Base-by-base conservation (phyloP, 108 stramenopile species). In the Skeletonema potamos region DNA sequence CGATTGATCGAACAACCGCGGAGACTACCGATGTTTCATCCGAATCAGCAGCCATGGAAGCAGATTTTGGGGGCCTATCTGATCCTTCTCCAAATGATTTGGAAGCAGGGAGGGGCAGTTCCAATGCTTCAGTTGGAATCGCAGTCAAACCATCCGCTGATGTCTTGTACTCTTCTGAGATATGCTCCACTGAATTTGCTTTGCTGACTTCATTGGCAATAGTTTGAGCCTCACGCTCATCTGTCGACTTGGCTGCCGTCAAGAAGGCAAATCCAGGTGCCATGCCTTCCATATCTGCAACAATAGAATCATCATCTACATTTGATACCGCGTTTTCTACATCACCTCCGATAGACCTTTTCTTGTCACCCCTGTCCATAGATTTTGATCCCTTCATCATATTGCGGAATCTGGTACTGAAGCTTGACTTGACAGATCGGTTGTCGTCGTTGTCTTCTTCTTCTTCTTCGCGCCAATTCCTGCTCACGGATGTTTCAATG, bases 231-330 rank as follows among this genome's bases (percentile, higher is more conserved):
- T 58, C 64, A 17, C 71, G 41, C 9, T 39, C 55, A 17, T 67
- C 70, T n/a, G 60, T 46, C 15, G 5, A n/a, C 46, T 57, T 62
- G 56, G 80, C 48, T 15, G 73, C 54, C 28, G 57, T 61, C 28
- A 74, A 37, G 20, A 81, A 73, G 4, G 80, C 68, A 73, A 81
- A 81, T 30, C 80, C 80, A 10, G 80, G 80, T 57, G 63, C 73
- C 58, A 81, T 66, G 17, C 56, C 32, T 58, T 58, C 56, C 10
- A n/a, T 11, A 27, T 32, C 32, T 69, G 30, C 56, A 12, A 28
- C 20, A 39, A 69, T 58, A 28, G 15, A 29, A 34, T 30, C 68
- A 46, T 73, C 79, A 29, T 20, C 27, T 39, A 26, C 30, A 27
- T 29, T 18, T 20, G 60, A 27, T 11, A 58, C 7, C 22, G 26